A percentile compares a stretch with the other conserved stretches of the same genome.
phyloP scores from a whole-genome alignment of 768 basidiomycete species.

The Leccinellum rugosiceps region DNA sequence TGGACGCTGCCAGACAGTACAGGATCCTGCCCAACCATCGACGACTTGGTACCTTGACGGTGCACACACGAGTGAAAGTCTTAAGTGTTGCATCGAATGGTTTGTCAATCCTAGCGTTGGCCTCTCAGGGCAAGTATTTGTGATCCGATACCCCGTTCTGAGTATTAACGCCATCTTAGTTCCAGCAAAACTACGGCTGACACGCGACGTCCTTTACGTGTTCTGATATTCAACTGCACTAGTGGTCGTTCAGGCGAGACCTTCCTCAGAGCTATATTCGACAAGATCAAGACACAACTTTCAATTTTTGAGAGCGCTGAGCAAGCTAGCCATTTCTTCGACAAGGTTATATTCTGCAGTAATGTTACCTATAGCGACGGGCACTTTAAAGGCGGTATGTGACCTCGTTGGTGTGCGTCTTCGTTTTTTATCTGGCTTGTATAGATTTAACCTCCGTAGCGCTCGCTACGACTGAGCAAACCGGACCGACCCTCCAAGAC shows the following conservation, averaged over 20 bases:
- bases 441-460: slow-evolving; percentile 77
- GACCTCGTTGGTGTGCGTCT: not conserved
- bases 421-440: not conserved
- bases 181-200: slow-evolving; percentile 11
- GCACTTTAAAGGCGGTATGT: slow-evolving; percentile 83
- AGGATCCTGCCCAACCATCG: slow-evolving; percentile 49
- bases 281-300: slow-evolving; percentile 49
- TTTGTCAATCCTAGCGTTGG: slow-evolving; percentile 63
- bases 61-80: slow-evolving; percentile 90
- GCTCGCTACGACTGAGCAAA: slow-evolving; percentile 58
- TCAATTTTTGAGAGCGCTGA: slow-evolving; percentile 37
- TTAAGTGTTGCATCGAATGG: slow-evolving; percentile 87
- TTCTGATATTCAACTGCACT: slow-evolving; percentile 95
- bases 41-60: slow-evolving; percentile 92
- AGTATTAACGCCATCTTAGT: slow-evolving; percentile 2
- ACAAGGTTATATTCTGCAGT: slow-evolving; percentile 90
- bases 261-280: slow-evolving; percentile 63
- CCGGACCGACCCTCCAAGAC: slow-evolving; percentile 68
- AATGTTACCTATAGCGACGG: slow-evolving; percentile 95
- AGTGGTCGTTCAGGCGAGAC: slow-evolving; percentile 76
- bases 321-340: slow-evolving; percentile 54
- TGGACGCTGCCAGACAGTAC: slow-evolving; percentile 86
- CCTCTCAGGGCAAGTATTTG: slow-evolving; percentile 32
- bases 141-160: not conserved
- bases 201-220: slow-evolving; percentile 37